Evolutionary conservation across 352 stramenopile genomes (phyloP).

Genomic region (Globisporangium apiculatum): DNA sequence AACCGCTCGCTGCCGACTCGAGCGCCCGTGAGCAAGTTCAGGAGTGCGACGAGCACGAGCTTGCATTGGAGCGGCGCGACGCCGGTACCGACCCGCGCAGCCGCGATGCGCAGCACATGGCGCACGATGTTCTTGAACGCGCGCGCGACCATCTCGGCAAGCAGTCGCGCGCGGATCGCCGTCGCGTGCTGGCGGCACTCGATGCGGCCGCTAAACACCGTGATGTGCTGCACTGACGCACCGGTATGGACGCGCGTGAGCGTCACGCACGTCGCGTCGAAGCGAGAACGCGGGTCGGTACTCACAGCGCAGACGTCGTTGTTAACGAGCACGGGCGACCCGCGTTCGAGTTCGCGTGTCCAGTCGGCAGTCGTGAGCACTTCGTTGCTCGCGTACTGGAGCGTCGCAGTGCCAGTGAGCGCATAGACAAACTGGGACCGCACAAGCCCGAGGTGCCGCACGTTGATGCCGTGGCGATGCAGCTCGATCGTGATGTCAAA

Average conservation of each 20-base stretch:
- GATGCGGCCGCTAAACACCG: slow-evolving; percentile 52
- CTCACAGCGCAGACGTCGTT: slow-evolving; percentile 37
- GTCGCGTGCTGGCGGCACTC: slow-evolving; percentile 48
- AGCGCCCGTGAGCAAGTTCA: slow-evolving; percentile 71
- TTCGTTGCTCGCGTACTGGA: slow-evolving; percentile 77
- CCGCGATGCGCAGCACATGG: slow-evolving; percentile 48
- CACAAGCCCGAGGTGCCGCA: slow-evolving; percentile 84
- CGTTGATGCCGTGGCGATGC: slow-evolving; percentile 86
- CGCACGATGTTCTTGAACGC: slow-evolving; percentile 86
- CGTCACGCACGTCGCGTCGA: slow-evolving; percentile 54
- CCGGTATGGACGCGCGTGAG: slow-evolving; percentile 45
- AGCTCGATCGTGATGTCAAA: slow-evolving; percentile 75
- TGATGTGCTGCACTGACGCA: slow-evolving; percentile 71
- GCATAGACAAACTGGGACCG: slow-evolving; percentile 71
- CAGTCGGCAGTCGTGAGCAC: slow-evolving; percentile 80
- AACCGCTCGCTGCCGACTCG: slow-evolving; percentile 52
- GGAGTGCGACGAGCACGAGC: slow-evolving; percentile 36
- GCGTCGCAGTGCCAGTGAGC: slow-evolving; percentile 62
- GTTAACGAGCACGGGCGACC: slow-evolving; percentile 49
- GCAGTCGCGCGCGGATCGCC: slow-evolving; percentile 50
- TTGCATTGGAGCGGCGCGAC: slow-evolving; percentile 37
- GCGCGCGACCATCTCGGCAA: slow-evolving; percentile 85
- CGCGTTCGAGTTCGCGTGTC: slow-evolving; percentile 73
- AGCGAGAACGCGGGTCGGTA: slow-evolving; percentile 28
- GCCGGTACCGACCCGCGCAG: slow-evolving; percentile 27